Conservation (phyloP, 768 basidiomycete species). For the Mycena leptocephala region DNA sequence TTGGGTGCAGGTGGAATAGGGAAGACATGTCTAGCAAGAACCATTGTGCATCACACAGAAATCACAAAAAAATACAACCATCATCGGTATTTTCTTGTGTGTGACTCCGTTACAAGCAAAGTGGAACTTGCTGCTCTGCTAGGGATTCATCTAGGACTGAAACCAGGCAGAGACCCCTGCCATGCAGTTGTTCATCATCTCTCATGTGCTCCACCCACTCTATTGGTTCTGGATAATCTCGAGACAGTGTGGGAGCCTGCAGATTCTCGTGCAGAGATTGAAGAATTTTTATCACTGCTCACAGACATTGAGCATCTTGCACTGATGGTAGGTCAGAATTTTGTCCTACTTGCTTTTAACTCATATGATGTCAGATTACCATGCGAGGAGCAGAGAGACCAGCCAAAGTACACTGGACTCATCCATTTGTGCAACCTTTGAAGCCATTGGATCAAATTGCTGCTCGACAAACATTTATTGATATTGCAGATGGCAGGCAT, state of each 20-base stretch:
- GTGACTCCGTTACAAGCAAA: neutral
- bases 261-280: neutral
- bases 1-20: neutral
- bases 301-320: neutral
- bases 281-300: neutral
- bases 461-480: neutral
- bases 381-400: too few relatives aligned
- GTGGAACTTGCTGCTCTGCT: neutral
- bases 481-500: neutral
- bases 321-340: too few relatives aligned
- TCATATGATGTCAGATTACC: too few relatives aligned
- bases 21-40: neutral
- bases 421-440: too few relatives aligned
- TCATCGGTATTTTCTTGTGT: neutral
- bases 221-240: neutral
- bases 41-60: neutral
- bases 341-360: too few relatives aligned
- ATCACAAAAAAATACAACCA: neutral
- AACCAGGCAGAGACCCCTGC: neutral
- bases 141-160: neutral
- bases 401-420: too few relatives aligned
- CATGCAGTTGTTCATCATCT: neutral
- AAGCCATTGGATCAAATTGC: neutral
- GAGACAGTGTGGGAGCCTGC: neutral
- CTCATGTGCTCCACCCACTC: neutral